Base-by-base conservation (phyloP, 2,329 filamentous ascomycete species). In the Cladobotryum protrusum region DNA sequence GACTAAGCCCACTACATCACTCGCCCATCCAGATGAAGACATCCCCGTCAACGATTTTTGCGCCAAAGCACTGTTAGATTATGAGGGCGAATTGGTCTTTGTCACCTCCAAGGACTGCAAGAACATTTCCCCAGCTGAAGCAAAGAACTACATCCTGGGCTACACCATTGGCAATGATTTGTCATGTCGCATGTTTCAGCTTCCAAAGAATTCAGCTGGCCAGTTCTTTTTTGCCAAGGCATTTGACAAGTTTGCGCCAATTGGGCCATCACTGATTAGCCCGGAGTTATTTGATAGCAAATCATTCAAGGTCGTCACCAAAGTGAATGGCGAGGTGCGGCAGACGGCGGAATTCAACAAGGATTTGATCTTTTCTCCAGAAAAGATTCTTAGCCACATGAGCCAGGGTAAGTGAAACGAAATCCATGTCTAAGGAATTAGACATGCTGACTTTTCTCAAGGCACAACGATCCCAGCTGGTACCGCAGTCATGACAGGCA, bases 101-200 rank as follows among this genome's bases (percentile, higher is more conserved):
- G 68, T 79, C 6, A 72, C 78, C 12, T 71, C 72, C 11, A 67
- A 69, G 37, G 67, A 72, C 32, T 69, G 67, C 46, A 75, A 75
- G 55, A 70, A 78, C 48, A 70, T 78, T 2, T 56, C 66, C 4
- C 72, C 74, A 44, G 65, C 65, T 2, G 69, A 78, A 20, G 74
- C 75, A 3, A 55, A 73, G 11, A 66, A 73, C 33, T 77, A 78
- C 55, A 68, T 82, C 2, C 70, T 82, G 2, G 79, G 78, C 41
- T 83, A 82, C 55, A 78, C 77, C 0, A 72, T 73, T 33, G 74
- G 75, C 33, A 82, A 82, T 59, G 76, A 79, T 53, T 56, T 79
- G 13, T 73, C 74, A 2, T 73, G 74, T 0, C 63, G 77, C 3
- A 71, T 75, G 51, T 65, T 68, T 34, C 76, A 80, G 58, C 70